phyloP scores from a whole-genome alignment of 73 alveolate genomes.

The Paramecium biaurelia region DNA sequence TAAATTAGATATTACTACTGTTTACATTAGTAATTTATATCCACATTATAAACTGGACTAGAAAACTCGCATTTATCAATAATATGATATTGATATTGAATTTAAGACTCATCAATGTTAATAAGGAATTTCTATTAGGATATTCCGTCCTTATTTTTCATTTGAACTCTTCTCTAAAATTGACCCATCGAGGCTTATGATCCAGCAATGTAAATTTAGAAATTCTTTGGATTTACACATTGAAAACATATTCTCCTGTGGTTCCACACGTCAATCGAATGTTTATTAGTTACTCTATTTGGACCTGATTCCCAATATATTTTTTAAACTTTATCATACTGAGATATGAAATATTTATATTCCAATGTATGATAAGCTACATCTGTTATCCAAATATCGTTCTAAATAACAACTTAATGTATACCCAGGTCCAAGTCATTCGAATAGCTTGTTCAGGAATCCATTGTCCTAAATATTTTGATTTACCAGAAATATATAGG shows the following conservation, averaged over 20 bases:
- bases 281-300: not conserved
- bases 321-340: not conserved
- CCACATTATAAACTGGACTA: not conserved
- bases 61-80: not conserved
- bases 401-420: not conserved
- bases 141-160: not conserved
- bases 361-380: not conserved
- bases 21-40: not conserved
- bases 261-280: not conserved
- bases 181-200: not conserved
- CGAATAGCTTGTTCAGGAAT: not conserved
- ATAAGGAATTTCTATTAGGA: not conserved
- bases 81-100: not conserved
- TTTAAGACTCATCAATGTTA: not conserved
- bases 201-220: not conserved
- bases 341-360: not conserved
- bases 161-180: not conserved
- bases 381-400: not conserved
- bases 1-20: not conserved
- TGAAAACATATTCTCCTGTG: not conserved
- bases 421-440: slow-evolving; percentile 6
- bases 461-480: slow-evolving; percentile 19
- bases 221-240: not conserved
- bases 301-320: not conserved
- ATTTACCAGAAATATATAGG: not conserved